Conservation (phyloP, 768 basidiomycete species). For the Russula olivacea region DNA sequence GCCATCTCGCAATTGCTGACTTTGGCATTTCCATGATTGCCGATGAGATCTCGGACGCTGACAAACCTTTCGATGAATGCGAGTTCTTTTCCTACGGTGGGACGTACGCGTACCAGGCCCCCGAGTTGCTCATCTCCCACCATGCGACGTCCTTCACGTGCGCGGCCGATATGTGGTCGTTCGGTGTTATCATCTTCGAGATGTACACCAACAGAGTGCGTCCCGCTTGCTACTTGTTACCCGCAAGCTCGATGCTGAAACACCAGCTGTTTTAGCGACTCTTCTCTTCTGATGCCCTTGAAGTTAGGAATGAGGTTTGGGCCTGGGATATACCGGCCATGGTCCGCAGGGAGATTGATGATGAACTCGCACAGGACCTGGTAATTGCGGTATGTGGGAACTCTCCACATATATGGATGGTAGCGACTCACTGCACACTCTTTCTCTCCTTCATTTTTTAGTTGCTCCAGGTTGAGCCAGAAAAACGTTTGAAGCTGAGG, state of each 20-base stretch:
- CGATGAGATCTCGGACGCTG: not conserved
- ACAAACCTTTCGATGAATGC: not conserved
- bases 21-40: slow-evolving; percentile 15
- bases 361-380: slow-evolving; percentile 1
- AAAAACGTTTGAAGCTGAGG: slow-evolving; percentile 5
- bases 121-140: slow-evolving; percentile 18
- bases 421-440: not conserved
- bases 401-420: not conserved
- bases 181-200: slow-evolving; percentile 18
- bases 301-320: slow-evolving; percentile 19
- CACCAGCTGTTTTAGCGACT: slow-evolving; percentile 1
- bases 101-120: slow-evolving; percentile 21
- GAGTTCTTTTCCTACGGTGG: slow-evolving; percentile 9
- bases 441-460: not conserved
- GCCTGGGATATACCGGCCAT: slow-evolving; percentile 12
- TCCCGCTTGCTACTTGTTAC: not conserved
- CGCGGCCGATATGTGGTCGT: slow-evolving; percentile 22
- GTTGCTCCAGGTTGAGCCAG: slow-evolving; percentile 12
- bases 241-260: not conserved
- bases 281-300: slow-evolving; percentile 3
- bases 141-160: slow-evolving; percentile 1
- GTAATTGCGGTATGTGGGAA: slow-evolving; percentile 4
- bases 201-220: slow-evolving; percentile 9
- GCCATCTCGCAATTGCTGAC: slow-evolving; percentile 25
- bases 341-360: not conserved